Evolutionary conservation across 805 yeast species (phyloP), one percentile per base, ranked within the genome.

Genomic region (Pichia pseudocactophila): DNA sequence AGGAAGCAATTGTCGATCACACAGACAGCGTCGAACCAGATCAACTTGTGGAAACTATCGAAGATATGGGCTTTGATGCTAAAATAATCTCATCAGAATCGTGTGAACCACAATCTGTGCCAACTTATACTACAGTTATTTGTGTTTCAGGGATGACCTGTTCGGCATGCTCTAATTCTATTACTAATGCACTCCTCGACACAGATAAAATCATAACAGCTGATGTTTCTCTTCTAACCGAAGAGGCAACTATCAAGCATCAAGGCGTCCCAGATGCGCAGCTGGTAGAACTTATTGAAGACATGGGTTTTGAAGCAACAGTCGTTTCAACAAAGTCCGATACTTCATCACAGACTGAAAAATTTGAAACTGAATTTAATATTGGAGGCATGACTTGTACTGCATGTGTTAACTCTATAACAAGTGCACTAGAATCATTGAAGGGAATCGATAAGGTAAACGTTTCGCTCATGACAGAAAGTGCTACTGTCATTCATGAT

Each of bases 61-160:
- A 67, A 38, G 69, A 68, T 30, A 53, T 65, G 8, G 78, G 78
- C 3, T 69, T 79, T 48, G 73, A 70, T 4, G 69, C 63, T 1
- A 54, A 30, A 13, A 13, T 48, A 4, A 19, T 47, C 2, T 37
- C 42, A n/a, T 10, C 22, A 4, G 30, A 18, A 6, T 6, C 34
- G 3, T 5, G 18, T 19, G n/a, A 25, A 22, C 5, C 25, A 6
- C 25, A 22, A 22, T 6, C 25, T 7, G 22, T 25, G 13, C 10
- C 30, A 8, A 15, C n/a, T 9, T 18, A 17, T 2, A 47, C 44
- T 7, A 54, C 61, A 3, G 39, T 43, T 9, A 35, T 62, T 12
- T 50, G 58, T 4, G 64, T 82, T 1, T 59, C 64, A 13, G 97
- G 97, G 2, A 90, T 89, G 97, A 89, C 97, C 2, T 90, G 97